phyloP scores from a whole-genome alignment of 1,139 yeast genomes.

The Zygoascus meyerae region DNA sequence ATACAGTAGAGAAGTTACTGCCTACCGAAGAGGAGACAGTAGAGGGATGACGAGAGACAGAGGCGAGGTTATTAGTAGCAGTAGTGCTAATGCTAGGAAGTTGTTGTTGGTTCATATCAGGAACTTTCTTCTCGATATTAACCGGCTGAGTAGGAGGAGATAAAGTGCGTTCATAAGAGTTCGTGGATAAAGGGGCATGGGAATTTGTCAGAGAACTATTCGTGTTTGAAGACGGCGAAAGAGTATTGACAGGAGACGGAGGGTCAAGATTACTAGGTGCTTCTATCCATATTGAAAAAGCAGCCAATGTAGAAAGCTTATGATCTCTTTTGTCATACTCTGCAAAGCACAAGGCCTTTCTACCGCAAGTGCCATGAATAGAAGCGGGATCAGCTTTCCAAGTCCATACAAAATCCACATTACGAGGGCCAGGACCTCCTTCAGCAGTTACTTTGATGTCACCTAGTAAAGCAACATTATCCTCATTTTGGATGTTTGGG shows the following conservation, averaged over 20 bases:
- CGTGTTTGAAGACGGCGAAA: not conserved
- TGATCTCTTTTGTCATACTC: slow-evolving; percentile 38
- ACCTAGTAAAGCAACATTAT: slow-evolving; percentile 36
- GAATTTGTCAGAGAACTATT: too few relatives aligned
- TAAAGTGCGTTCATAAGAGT: not conserved
- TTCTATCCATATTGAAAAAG: slow-evolving; percentile 34
- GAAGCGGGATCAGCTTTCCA: slow-evolving; percentile 2
- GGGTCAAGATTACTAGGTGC: slow-evolving; percentile 2
- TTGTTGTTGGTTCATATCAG: not conserved
- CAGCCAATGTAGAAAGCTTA: slow-evolving; percentile 30
- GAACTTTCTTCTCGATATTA: not conserved
- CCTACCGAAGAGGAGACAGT: slow-evolving; percentile 4
- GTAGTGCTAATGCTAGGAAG: not conserved
- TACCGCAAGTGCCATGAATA: slow-evolving; percentile 1
- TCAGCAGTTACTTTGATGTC: slow-evolving; percentile 22
- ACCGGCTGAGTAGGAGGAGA: not conserved
- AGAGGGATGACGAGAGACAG: not conserved
- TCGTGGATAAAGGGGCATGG: not conserved
- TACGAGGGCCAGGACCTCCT: slow-evolving; percentile 12
- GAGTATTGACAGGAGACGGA: not conserved
- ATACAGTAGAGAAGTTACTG: not conserved
- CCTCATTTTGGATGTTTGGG: slow-evolving; percentile 38
- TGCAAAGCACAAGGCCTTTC: slow-evolving; percentile 32
- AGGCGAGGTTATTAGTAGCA: not conserved
- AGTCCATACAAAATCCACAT: slow-evolving; percentile 14